A percentile compares a stretch with the other conserved stretches of the same genome.
Evolutionary conservation across 2,329 filamentous ascomycete genomes (phyloP).

Genomic region (Cladosporium sp.): DNA sequence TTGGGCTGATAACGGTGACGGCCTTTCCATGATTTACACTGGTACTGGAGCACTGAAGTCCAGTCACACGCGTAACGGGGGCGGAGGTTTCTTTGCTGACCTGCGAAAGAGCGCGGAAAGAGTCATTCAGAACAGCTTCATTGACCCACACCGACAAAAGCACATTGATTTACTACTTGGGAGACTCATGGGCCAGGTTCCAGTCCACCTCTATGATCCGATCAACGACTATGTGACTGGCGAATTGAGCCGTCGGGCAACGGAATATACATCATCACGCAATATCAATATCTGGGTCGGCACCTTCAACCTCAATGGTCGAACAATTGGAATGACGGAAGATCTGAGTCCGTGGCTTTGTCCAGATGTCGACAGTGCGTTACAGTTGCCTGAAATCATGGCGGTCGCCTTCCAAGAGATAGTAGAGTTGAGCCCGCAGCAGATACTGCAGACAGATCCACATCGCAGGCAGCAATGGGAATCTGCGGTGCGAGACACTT

Average conservation of each 20-base stretch:
- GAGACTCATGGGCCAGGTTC: slow-evolving; percentile 75
- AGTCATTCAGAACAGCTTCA: slow-evolving; percentile 96
- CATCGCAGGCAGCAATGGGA: slow-evolving; percentile 85
- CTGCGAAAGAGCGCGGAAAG: slow-evolving; percentile 90
- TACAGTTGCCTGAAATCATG: slow-evolving; percentile 75
- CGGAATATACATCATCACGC: slow-evolving; percentile 74
- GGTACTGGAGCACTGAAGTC: slow-evolving; percentile 94
- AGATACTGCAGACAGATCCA: slow-evolving; percentile 98
- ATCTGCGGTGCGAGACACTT: slow-evolving; percentile 69
- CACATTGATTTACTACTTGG: slow-evolving; percentile 96
- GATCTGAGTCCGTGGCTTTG: slow-evolving; percentile 87
- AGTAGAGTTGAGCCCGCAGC: slow-evolving; percentile 94
- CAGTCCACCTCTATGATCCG: slow-evolving; percentile 87
- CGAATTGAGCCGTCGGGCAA: slow-evolving; percentile 66
- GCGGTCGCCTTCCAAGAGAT: slow-evolving; percentile 97
- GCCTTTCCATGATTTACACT: slow-evolving; percentile 90
- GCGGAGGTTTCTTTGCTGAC: slow-evolving; percentile 92
- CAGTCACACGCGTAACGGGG: slow-evolving; percentile 89
- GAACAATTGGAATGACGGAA: slow-evolving; percentile 71
- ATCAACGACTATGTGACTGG: slow-evolving; percentile 85
- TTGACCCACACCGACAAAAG: slow-evolving; percentile 87
- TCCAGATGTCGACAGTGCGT: slow-evolving; percentile 58
- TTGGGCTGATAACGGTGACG: slow-evolving; percentile 97
- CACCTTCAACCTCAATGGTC: slow-evolving; percentile 94
- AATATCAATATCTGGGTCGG: slow-evolving; percentile 80